Conservation (phyloP, 2,329 filamentous ascomycete species). For the Neofusicoccum parvum region DNA sequence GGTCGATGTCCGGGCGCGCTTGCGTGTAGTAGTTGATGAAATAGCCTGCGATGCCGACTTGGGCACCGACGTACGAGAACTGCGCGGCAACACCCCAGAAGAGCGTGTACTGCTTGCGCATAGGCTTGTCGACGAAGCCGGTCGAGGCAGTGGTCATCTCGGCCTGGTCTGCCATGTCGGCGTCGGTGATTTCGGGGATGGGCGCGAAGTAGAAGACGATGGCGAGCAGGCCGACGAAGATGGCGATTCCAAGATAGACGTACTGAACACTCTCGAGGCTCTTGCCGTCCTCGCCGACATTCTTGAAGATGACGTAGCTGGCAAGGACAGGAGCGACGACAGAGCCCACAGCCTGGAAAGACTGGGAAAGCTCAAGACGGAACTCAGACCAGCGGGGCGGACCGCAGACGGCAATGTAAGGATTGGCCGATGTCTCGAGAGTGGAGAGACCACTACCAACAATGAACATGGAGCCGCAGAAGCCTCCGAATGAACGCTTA, state of each 20-base stretch:
- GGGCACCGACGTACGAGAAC: conserved; percentile 58
- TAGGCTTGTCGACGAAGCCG: conserved; percentile 61
- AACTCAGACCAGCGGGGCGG: conserved; percentile 75
- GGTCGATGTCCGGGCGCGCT: conserved; percentile 33
- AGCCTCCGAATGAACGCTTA: conserved; percentile 71
- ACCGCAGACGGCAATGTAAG: conserved; percentile 74
- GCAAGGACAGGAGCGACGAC: conserved; percentile 74
- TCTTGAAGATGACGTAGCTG: conserved; percentile 72
- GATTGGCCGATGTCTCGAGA: conserved; percentile 77
- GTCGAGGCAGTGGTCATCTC: conserved; percentile 44
- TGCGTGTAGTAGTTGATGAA: conserved; percentile 44
- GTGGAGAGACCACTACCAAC: conserved; percentile 74
- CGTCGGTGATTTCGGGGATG: conserved; percentile 73
- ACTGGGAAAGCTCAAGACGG: conserved; percentile 75
- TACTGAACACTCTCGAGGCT: conserved; percentile 72
- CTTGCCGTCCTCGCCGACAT: conserved; percentile 57
- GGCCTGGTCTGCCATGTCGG: conserved; percentile 61
- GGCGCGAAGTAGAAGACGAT: conserved; percentile 66
- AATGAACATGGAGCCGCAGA: conserved; percentile 71
- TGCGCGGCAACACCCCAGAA: conserved; percentile 41
- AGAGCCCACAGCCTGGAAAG: conserved; percentile 75
- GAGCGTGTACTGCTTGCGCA: conserved; percentile 61
- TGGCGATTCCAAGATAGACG: conserved; percentile 78
- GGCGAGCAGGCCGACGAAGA: conserved; percentile 70
- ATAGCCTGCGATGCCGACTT: conserved; percentile 59